A percentile compares a stretch with the other conserved stretches of the same genome.
Conservation (phyloP, 2,329 filamentous ascomycete species). For the Madurella mycetomatis region DNA sequence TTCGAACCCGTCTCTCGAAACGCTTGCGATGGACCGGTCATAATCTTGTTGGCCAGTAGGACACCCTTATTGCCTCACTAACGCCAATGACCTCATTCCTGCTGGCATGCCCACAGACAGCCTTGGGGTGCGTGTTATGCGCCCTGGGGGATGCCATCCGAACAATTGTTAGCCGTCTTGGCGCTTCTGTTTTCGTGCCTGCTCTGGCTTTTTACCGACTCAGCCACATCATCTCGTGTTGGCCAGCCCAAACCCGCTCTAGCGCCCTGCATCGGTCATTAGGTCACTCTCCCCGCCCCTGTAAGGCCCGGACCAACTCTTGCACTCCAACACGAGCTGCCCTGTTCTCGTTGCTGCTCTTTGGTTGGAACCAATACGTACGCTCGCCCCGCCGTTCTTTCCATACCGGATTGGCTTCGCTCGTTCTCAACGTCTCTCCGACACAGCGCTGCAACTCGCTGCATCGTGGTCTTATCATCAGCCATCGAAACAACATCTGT, state of each 20-base stretch:
- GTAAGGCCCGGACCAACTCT: slow-evolving; percentile 2
- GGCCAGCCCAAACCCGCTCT: neutral
- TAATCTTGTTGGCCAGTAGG: no score
- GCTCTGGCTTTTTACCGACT: neutral
- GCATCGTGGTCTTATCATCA: neutral
- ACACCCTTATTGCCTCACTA: neutral
- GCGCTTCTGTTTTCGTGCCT: no score
- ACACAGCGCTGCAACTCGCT: neutral
- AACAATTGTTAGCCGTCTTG: neutral
- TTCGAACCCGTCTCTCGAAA: neutral
- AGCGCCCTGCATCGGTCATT: neutral
- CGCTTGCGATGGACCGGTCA: neutral
- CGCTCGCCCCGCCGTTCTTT: slow-evolving; percentile 1
- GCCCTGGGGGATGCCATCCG: neutral
- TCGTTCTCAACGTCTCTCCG: neutral
- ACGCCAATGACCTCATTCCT: slow-evolving; percentile 11
- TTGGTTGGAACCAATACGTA: neutral
- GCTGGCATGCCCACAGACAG: neutral
- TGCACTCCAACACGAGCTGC: slow-evolving; percentile 7
- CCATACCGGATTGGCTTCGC: slow-evolving; percentile 1
- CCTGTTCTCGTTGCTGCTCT: neutral
- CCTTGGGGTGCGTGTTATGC: neutral
- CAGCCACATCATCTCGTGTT: slow-evolving; percentile 8
- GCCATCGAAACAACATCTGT: neutral
- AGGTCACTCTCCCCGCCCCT: neutral